Conservation (phyloP, 805 yeast species). For the Priceomyces fermenticarens region DNA sequence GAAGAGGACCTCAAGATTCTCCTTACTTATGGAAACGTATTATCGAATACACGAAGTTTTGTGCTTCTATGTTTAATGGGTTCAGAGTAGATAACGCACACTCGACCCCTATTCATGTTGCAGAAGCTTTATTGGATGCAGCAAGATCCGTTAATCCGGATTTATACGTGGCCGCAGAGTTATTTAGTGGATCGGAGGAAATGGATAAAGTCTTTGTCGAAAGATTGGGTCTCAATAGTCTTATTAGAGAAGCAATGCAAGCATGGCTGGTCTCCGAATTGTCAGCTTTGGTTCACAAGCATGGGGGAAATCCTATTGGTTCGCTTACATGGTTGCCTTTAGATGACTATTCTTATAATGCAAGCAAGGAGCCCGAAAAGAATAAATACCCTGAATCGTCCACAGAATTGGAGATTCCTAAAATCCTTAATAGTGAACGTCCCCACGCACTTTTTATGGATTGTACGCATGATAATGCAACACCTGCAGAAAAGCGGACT, state of each 20-base stretch:
- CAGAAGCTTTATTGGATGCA: conserved; percentile 79
- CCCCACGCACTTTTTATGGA: conserved; percentile 97
- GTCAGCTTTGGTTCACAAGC: conserved; percentile 80
- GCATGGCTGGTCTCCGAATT: conserved; percentile 87
- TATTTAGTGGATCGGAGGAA: conserved; percentile 88
- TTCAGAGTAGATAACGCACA: conserved; percentile 94
- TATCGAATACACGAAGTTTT: conserved; percentile 67
- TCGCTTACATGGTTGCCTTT: conserved; percentile 79
- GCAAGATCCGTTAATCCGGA: conserved; percentile 86
- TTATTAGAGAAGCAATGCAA: conserved; percentile 96
- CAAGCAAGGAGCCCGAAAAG: conserved; percentile 36
- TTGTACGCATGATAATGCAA: conserved; percentile 94
- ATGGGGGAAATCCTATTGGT: conserved; percentile 96
- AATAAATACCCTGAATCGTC: conserved; percentile 29
- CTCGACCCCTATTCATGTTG: conserved; percentile 94
- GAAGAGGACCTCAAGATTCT: conserved; percentile 71
- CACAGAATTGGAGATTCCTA: conserved; percentile 69
- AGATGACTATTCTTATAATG: conserved; percentile 70
- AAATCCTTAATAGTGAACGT: conserved; percentile 59
- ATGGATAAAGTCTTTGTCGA: conserved; percentile 90
- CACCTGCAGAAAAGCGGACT: conserved; percentile 84
- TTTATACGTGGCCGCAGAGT: conserved; percentile 88
- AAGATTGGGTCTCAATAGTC: conserved; percentile 80
- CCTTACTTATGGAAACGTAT: conserved; percentile 88
- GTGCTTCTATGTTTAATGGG: conserved; percentile 79